Conservation (phyloP, 2,329 filamentous ascomycete genomes). For the Aspergillus sp. region DNA sequence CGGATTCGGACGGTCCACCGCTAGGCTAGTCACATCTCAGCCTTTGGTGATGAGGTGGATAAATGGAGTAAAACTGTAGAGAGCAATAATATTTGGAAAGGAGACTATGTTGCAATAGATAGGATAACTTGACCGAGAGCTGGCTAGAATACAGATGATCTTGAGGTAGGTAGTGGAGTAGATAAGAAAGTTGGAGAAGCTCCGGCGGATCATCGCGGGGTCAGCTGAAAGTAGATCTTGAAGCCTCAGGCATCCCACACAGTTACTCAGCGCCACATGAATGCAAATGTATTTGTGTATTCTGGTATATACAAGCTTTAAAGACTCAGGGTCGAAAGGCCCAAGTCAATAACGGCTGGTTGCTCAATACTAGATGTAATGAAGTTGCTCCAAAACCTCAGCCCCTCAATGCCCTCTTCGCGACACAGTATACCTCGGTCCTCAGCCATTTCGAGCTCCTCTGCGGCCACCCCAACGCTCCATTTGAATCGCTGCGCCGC, state of each 20-base stretch:
- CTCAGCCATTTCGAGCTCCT: conserved; percentile 96
- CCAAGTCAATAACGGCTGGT: neutral
- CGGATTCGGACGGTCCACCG: conserved; percentile 2
- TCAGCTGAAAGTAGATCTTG: neutral
- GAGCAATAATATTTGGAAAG: no score
- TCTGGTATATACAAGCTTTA: neutral
- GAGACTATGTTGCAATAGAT: no score
- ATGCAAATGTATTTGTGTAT: neutral
- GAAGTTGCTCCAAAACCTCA: conserved; percentile 89
- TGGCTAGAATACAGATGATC: neutral
- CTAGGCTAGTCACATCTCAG: neutral
- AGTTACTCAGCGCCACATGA: neutral
- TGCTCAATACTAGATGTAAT: conserved; percentile 19
- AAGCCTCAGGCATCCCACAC: neutral
- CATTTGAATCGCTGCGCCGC: conserved; percentile 87
- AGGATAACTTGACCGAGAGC: no score
- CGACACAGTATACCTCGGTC: conserved; percentile 83
- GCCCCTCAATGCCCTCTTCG: conserved; percentile 85
- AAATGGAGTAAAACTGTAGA: no score
- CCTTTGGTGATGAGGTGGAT: no score
- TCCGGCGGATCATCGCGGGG: neutral
- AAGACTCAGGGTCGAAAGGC: neutral
- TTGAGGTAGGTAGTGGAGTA: neutral
- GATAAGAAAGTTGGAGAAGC: neutral
- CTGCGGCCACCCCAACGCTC: conserved; percentile 93